These are phyloP conservation scores for Tephrocybe sp. DNA, from an alignment of 768 basidiomycete species.

Conservation along the genomic window DNA sequence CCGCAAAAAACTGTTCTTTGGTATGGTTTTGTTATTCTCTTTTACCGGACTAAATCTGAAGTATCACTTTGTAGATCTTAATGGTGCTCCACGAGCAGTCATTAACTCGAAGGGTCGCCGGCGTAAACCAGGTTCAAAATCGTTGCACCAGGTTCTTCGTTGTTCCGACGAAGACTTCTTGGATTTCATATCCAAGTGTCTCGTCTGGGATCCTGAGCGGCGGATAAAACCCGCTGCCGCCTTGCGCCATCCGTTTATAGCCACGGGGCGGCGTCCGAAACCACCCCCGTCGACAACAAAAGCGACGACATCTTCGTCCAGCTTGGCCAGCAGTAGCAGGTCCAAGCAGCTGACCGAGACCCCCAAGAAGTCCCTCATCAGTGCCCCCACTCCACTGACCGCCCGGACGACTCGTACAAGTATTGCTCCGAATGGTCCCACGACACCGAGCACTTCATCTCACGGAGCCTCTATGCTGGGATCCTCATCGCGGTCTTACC, in stretches of 20 bases:
- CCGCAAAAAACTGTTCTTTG: constrained; percentile 94
- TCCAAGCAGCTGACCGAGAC: constrained; percentile 61
- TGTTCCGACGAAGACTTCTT: constrained; percentile 95
- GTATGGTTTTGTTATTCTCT: constrained; percentile 42
- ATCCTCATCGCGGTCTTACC: constrained; percentile 64
- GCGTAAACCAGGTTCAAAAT: constrained; percentile 88
- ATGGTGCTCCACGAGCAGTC: constrained; percentile 89
- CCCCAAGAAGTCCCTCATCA: constrained; percentile 88
- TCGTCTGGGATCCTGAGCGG: constrained; percentile 98
- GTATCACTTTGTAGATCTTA: constrained; percentile 62
- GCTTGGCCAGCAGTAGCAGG: constrained; percentile 49
- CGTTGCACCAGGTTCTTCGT: constrained; percentile 83
- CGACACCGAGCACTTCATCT: constrained; percentile 56
- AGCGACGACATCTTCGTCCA: constrained; percentile 58
- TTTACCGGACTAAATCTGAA: neutral
- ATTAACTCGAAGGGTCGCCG: constrained; percentile 96
- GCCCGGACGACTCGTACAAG: constrained; percentile 68
- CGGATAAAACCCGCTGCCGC: constrained; percentile 93
- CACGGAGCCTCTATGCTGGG: constrained; percentile 54
- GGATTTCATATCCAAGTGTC: constrained; percentile 95
- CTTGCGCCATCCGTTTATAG: constrained; percentile 87
- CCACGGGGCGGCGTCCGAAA: constrained; percentile 61
- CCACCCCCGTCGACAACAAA: constrained; percentile 48
- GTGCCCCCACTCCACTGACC: constrained; percentile 85
- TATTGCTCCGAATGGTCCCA: constrained; percentile 45